Base-by-base conservation (phyloP, 306 rosid genomes). In the Myrica gale region DNA sequence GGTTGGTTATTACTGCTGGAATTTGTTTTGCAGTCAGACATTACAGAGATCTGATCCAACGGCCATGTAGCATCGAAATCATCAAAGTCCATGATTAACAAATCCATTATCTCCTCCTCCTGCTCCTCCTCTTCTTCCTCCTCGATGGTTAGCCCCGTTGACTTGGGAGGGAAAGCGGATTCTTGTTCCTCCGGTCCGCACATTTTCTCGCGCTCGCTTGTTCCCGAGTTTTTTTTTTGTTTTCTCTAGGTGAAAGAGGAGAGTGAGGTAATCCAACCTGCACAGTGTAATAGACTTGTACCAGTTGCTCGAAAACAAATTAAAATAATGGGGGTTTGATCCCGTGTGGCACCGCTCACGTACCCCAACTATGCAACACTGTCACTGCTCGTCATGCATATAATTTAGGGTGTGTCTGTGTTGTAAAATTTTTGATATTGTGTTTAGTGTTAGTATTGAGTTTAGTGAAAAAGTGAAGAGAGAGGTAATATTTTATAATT, bases 11-110 rank as follows among this genome's bases (percentile, higher is more conserved):
- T 60, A 26, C 5, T 12, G 26, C 20, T 42, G 42, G 11, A 6
- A 5, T 17, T 9, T 9, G 7, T 17, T 46, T 63, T 63, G 47
- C 8, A 1, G 6, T 87, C 76, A 6, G 93, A 75, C n/a, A 71
- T 45, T 41, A 93, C 89, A 19, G 87, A 74, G 71, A 85, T 80
- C 83, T 86, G 92, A 84, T 91, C 90, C 78, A 83, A 82, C 4
- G 96, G 89, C 97, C 98, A 95, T 12, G 89, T 76, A 53, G 87
- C 96, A 72, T 91, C 97, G 62, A 93, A 80, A 79, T 92, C 97
- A 82, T 95, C 97, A 73, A 89, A 89, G 73, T 95, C 97, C 98
- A 95, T 91, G 56, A 81, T 4, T n/a, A 60, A 26, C n/a, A 9
- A 69, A 13, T 67, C 71, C n/a, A 57, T 69, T 51, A 68, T 39